phyloP scores from a whole-genome alignment of 306 rosid species.

The Cicer arietinum region DNA sequence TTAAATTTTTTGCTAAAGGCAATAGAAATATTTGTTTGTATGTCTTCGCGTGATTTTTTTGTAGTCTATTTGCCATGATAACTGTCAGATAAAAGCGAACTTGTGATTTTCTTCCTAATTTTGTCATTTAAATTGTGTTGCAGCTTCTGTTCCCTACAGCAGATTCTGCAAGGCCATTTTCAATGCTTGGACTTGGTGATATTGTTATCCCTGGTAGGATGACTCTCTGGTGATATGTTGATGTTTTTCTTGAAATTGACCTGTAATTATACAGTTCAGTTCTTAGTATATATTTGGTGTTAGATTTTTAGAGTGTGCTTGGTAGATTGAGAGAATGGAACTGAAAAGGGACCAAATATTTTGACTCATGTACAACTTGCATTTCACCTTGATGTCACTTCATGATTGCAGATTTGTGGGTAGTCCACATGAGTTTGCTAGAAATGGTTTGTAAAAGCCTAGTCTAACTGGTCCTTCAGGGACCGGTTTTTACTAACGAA shows the following conservation, averaged over 20 bases:
- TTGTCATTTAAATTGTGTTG: constrained; percentile 41
- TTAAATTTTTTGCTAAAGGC: constrained; percentile 46
- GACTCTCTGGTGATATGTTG: neutral
- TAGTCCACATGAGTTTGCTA: neutral
- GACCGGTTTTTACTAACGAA: neutral
- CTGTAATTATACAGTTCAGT: constrained; percentile 23
- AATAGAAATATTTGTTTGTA: constrained; percentile 25
- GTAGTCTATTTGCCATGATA: neutral
- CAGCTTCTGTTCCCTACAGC: constrained; percentile 98
- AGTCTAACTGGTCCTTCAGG: neutral
- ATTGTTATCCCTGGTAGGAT: constrained; percentile 95
- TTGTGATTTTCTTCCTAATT: constrained; percentile 26
- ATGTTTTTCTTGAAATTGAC: neutral
- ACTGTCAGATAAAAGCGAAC: constrained; percentile 19
- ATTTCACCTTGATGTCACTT: constrained; percentile 17
- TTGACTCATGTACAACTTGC: constrained; percentile 15
- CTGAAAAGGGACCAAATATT: constrained; percentile 18
- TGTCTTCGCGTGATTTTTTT: constrained; percentile 21
- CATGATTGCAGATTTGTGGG: constrained; percentile 1
- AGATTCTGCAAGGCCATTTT: constrained; percentile 84
- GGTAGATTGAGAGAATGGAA: constrained; percentile 24
- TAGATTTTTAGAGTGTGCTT: constrained; percentile 20
- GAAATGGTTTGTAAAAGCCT: neutral
- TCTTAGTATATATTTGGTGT: constrained; percentile 20
- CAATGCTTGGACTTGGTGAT: constrained; percentile 99